Percentiles rank a stretch among this genome's conserved stretches.
Conservation (phyloP, 2,329 filamentous ascomycete genomes). For the Hymenoscyphus fraxineus region DNA sequence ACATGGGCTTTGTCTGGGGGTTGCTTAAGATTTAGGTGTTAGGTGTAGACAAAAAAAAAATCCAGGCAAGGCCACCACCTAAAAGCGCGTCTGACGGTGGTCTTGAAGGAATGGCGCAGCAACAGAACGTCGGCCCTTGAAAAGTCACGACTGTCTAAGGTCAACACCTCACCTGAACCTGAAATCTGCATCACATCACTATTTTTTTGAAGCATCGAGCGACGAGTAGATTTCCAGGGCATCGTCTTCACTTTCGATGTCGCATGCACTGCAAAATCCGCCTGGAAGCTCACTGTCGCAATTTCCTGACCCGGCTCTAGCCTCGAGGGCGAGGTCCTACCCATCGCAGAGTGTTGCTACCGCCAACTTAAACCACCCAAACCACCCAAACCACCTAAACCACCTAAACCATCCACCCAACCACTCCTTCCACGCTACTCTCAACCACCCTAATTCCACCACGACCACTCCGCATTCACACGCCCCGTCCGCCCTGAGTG, state of each 20-base stretch:
- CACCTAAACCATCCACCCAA: too few species aligned
- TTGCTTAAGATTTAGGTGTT: background rate
- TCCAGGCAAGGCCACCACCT: background rate
- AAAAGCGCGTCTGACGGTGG: background rate
- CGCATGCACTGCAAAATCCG: constrained; percentile 28
- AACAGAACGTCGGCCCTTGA: background rate
- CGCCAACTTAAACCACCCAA: background rate
- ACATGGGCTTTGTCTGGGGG: background rate
- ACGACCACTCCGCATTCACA: constrained; percentile 47
- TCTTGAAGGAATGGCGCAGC: constrained; percentile 4
- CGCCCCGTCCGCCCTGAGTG: constrained; percentile 38
- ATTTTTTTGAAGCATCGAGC: background rate
- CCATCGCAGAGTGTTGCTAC: background rate
- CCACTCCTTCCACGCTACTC: too few species aligned
- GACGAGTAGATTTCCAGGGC: background rate
- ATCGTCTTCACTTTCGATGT: constrained; percentile 34
- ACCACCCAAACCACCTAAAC: background rate
- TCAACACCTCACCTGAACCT: background rate
- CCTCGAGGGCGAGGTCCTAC: constrained; percentile 13
- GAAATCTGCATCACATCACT: background rate
- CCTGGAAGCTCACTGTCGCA: constrained; percentile 10
- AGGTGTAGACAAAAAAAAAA: background rate
- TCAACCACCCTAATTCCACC: constrained; percentile 14
- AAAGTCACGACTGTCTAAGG: background rate
- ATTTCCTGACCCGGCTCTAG: constrained; percentile 22